phyloP scores from a whole-genome alignment of 73 alveolate genomes.

The Paramecium biaurelia region DNA sequence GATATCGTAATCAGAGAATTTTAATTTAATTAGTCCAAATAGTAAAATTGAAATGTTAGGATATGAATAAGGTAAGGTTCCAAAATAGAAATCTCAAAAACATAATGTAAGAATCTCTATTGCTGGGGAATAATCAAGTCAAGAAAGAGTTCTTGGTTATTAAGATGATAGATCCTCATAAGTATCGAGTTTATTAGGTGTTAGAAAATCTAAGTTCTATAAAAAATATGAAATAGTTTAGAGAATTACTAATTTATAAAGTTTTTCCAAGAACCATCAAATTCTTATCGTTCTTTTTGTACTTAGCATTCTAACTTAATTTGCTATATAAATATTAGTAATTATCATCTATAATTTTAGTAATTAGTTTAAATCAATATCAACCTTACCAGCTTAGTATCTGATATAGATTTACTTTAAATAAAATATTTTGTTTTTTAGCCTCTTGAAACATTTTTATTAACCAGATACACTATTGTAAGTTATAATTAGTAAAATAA shows the following conservation, averaged over 20 bases:
- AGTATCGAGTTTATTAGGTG: neutral
- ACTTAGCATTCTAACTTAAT: neutral
- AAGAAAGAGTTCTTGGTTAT: neutral
- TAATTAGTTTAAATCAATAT: neutral
- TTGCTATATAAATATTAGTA: neutral
- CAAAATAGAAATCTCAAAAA: neutral
- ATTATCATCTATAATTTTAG: neutral
- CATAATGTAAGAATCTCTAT: neutral
- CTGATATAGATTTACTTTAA: slow-evolving; percentile 12
- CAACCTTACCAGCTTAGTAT: neutral
- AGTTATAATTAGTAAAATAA: neutral
- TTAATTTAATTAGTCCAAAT: neutral
- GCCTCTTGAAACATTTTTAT: neutral
- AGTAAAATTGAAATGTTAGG: neutral
- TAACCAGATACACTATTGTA: neutral
- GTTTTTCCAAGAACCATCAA: neutral
- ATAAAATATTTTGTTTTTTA: neutral
- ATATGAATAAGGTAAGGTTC: neutral
- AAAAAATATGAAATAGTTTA: neutral
- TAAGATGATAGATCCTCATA: neutral
- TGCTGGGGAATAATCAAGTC: neutral
- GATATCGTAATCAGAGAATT: neutral
- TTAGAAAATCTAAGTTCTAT: neutral
- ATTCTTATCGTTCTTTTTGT: neutral
- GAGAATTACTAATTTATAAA: neutral